phyloP scores from a whole-genome alignment of 352 stramenopile genomes.

The Globisporangium viniferum region DNA sequence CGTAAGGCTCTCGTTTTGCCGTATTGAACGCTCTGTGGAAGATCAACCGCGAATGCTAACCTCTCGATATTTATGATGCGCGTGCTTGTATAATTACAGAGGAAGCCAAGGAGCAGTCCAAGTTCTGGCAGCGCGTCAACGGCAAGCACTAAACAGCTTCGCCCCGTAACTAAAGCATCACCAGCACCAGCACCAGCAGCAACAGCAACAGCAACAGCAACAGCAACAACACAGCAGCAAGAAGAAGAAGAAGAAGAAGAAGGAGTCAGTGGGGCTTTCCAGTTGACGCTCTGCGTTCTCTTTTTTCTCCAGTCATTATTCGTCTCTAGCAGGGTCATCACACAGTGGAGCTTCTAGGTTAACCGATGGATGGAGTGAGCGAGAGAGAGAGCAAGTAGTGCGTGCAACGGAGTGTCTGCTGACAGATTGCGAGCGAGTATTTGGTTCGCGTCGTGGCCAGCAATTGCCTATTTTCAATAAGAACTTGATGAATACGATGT shows the following conservation, averaged over 20 bases:
- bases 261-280: neutral
- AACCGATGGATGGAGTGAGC: neutral
- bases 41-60: neutral
- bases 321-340: neutral
- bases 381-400: neutral
- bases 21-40: neutral
- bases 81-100: slow-evolving; percentile 30
- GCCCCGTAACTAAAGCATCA: slow-evolving; percentile 3
- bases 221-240: neutral
- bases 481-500: slow-evolving; percentile 30
- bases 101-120: slow-evolving; percentile 81
- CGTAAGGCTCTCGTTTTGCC: slow-evolving; percentile 28
- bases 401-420: neutral
- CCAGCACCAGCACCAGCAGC: neutral
- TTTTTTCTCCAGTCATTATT: neutral
- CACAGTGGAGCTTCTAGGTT: slow-evolving; percentile 1
- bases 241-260: slow-evolving; percentile 4
- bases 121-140: slow-evolving; percentile 86
- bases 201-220: neutral
- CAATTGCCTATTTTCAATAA: slow-evolving; percentile 9
- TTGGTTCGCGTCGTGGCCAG: slow-evolving; percentile 1
- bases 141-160: slow-evolving; percentile 73
- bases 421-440: slow-evolving; percentile 1
- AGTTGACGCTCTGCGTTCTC: neutral
- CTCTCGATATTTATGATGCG: neutral